Base-by-base conservation (phyloP, 495 filamentous ascomycete genomes). In the Penicillium coprophilum region DNA sequence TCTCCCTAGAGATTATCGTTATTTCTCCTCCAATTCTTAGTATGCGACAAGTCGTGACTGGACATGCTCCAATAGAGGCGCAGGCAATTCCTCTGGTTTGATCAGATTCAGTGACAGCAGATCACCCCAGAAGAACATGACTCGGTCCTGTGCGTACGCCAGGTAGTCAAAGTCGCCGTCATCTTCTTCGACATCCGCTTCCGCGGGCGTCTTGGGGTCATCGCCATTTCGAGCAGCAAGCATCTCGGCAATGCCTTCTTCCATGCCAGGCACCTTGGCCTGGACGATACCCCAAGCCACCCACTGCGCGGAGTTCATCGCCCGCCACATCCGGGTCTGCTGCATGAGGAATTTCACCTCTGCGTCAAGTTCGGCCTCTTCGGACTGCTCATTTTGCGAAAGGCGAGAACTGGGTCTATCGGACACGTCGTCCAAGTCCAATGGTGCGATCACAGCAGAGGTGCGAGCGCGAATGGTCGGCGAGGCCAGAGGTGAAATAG, bases 201-300 rank as follows among this genome's bases (percentile, higher is more conserved):
- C 62, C 7, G 58, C 66, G 7, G 58, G 56, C 23, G 12, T 51
- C 60, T 56, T 64, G 47, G 41, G 30, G 11, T 46, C 39, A 13
- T 63, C 44, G 12, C 47, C 59, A 17, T 60, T 46, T 30, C 46
- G 32, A 20, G 61, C 50, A 39, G 50, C 60, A 15, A 46, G 48
- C 56, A 60, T 58, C 51, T 57, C 62, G 6, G 62, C 63, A 48
- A 71, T 66, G 1, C 61, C 69, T 59, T 77, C 72, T 46, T 73
- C 74, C 72, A 84, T 74, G 5, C 83, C 91, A 0, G 88, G 81
- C 6, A 91, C 78, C 66, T 93, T 93, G 24, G 94, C 93, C 75
- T 97, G 95, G 49, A 97, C 87, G 45, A 97, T 89, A 27, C 94
- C 94, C 94, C 95, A 99, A 2, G 90, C 89, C 24, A 92, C 85